These are phyloP conservation scores for Colletotrichum australisinense DNA, from an alignment of 2,329 filamentous ascomycete species.

Conservation along the genomic window DNA sequence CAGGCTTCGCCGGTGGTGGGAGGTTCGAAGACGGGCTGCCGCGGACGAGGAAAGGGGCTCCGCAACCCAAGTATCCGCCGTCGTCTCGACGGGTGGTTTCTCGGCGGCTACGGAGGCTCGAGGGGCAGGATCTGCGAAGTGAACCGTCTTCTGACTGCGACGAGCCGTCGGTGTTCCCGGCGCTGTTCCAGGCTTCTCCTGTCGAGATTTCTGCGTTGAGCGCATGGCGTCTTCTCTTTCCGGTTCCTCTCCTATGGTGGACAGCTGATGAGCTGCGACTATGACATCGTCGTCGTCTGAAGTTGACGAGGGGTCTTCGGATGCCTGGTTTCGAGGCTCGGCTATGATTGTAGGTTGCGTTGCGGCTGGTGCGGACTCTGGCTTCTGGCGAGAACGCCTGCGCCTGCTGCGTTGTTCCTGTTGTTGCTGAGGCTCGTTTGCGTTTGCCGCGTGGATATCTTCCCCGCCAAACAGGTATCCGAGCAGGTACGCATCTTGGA, in stretches of 20 bases:
- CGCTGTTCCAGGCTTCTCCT: neutral
- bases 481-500: conserved; percentile 17
- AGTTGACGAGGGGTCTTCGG: neutral
- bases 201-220: neutral
- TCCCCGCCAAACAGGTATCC: neutral
- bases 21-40: conserved; percentile 4
- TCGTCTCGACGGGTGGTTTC: neutral
- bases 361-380: neutral
- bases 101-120: neutral
- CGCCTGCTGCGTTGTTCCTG: conserved; percentile 22
- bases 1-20: conserved; percentile 15
- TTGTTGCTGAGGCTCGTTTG: conserved; percentile 9
- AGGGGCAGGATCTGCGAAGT: conserved; percentile 29
- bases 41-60: neutral
- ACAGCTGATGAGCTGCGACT: neutral
- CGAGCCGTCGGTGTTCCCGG: conserved; percentile 21
- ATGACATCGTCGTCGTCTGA: conserved; percentile 2
- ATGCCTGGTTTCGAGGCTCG: neutral
- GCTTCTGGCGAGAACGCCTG: conserved; percentile 16
- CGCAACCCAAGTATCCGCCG: neutral
- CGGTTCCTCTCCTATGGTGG: conserved; percentile 16
- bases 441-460: neutral
- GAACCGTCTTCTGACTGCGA: conserved; percentile 33
- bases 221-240: neutral
- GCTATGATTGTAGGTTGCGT: neutral